Base-by-base conservation (phyloP, 768 basidiomycete genomes). In the Russula lepida region DNA sequence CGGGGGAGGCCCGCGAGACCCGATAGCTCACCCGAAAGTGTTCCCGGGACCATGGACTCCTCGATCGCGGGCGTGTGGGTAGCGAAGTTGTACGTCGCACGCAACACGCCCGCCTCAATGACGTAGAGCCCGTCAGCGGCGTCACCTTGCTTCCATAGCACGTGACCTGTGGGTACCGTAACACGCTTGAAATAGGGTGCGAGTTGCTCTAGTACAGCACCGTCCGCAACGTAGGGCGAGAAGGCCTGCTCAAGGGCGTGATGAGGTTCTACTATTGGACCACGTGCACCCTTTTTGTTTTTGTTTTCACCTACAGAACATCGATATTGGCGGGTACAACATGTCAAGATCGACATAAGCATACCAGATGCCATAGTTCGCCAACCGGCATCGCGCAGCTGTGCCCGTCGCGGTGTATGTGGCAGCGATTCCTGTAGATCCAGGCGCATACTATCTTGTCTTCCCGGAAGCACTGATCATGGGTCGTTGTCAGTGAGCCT, bases 31-130 rank as follows among this genome's bases (percentile, higher is more conserved):
- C 95, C 95, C 11, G 95, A 92, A 2, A 98, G 75, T 0, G 93
- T 92, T 2, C 94, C 95, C 4, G 92, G 84, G 0, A 95, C 91
- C 93, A 95, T 95, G 2, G 88, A 90, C 74, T 95, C 93, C 68
- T 89, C 86, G 52, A 92, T 84, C 6, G 74, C 71, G 27, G 81
- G 80, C 6, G 81, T 74, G 65, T 88, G 82, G 52, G 84, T 84
- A 2, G 83, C 84, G 69, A 93, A 95, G 48, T 52, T 60, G 73
- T 98, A 98, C 21, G 80, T 80, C 0, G 95, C 95, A 11, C 89
- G 79, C 33, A 99, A 77, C 33, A 92, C 82, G 8, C 95, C 95
- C 0, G 85, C 81, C 67, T 97, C 87, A 66, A 99, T 85, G 68
- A 98, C 79, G 74, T 95, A 98, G 28, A 98, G 73, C 5, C 89